Evolutionary conservation across 2,329 filamentous ascomycete species (phyloP), one percentile per base, ranked within the genome.

Genomic region (Nakataea oryzae): DNA sequence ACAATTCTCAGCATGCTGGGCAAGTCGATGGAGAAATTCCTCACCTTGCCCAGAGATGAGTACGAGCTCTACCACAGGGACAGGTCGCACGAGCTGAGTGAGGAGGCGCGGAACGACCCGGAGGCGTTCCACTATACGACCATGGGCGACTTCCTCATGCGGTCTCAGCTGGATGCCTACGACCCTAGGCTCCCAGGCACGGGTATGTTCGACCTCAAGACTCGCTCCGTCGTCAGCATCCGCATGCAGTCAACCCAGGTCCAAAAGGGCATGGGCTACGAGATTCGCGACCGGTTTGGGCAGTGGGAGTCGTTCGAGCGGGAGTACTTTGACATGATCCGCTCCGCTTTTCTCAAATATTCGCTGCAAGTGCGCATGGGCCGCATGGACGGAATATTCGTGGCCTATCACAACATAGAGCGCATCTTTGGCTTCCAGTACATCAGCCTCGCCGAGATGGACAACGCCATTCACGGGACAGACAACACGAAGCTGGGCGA

Each of bases 341-440:
- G 96, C 61, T 85, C 93, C 1, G 95, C 93, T 0, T 93, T 99
- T 76, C 79, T 99, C 62, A 99, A 99, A 71, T 99, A 99, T 74
- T 96, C 93, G 12, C 80, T 99, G 32, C 95, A 99, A 75, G 96
- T 93, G 30, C 90, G 95, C 57, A 96, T 99, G 85, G 95, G 96
- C 24, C 87, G 93, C 59, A 99, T 99, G 96, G 93, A 99, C 71
- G 95, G 95, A 61, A 97, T 97, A 59, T 99, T 97, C 70, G 90
- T 97, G 27, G 95, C 95, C 2, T 99, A 87, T 72, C 95, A 99
- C 78, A 99, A 99, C 72, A 90, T 92, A 2, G 83, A 93, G 74
- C 89, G 93, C 62, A 96, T 99, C 59, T 99, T 99, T 71, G 95
- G 95, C 7, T 99, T 99, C 74, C 95, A 99, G 74, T 99, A 99